Conservation (phyloP, 768 basidiomycete species). For the Russula brevipes region DNA sequence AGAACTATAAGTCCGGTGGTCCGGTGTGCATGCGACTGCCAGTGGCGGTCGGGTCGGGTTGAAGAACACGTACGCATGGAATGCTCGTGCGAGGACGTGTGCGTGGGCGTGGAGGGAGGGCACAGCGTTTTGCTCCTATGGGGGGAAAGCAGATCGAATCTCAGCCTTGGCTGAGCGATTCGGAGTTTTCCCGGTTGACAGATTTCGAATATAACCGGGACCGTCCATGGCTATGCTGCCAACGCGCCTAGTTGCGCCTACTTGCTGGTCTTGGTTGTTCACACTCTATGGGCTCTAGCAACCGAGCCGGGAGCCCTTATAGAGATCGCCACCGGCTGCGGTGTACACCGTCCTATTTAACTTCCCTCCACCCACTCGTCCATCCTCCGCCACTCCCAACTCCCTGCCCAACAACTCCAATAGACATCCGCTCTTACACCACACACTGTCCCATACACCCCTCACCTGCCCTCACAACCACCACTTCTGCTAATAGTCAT, state of each 20-base stretch:
- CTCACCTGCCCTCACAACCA: background rate
- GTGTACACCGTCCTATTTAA: conserved; percentile 15
- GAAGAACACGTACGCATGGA: too few species aligned
- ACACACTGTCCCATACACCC: background rate
- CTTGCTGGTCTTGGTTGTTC: background rate
- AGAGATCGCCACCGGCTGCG: background rate
- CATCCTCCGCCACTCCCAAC: background rate
- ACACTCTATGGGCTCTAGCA: background rate
- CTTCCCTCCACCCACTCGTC: background rate
- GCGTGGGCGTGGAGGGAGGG: too few species aligned
- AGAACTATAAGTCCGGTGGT: too few species aligned
- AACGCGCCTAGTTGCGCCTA: background rate
- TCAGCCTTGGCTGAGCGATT: too few species aligned
- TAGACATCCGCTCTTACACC: background rate
- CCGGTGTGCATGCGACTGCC: too few species aligned
- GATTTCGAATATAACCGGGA: too few species aligned
- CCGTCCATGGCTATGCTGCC: too few species aligned
- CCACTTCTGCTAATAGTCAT: background rate
- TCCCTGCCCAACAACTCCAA: background rate
- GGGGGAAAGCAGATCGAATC: too few species aligned
- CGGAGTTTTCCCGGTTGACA: too few species aligned
- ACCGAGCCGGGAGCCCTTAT: background rate
- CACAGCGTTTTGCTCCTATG: too few species aligned
- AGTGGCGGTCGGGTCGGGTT: too few species aligned
- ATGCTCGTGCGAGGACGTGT: too few species aligned